A percentile compares a stretch with the other conserved stretches of the same genome.
Evolutionary conservation across 108 stramenopile species (phyloP).

Genomic region (Skeletonema marinoi): DNA sequence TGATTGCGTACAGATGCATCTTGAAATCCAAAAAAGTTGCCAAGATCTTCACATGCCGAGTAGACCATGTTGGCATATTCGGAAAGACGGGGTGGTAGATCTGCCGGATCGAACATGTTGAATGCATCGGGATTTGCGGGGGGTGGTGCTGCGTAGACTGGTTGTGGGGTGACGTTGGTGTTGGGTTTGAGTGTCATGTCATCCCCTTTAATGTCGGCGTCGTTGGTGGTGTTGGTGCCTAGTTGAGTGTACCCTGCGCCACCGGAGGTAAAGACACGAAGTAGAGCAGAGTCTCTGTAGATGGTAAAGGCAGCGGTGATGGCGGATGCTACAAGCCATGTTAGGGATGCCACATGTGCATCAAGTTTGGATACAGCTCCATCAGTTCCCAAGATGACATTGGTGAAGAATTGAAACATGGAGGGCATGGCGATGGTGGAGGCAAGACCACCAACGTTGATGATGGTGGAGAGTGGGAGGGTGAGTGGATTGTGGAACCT

Average conservation of each 20-base stretch:
- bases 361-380: conserved; percentile 20
- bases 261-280: not conserved
- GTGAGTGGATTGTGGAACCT: conserved; percentile 50
- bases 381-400: conserved; percentile 8
- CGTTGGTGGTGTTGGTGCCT: conserved; percentile 17
- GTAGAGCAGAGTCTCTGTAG: conserved; percentile 58
- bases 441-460: conserved; percentile 63
- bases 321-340: conserved; percentile 63
- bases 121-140: conserved; percentile 51
- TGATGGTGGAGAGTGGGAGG: conserved; percentile 56
- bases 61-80: conserved; percentile 94
- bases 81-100: conserved; percentile 86
- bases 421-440: conserved; percentile 45
- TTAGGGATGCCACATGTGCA: conserved; percentile 34
- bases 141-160: conserved; percentile 34
- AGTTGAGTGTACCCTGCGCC: conserved; percentile 20
- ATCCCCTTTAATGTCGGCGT: not conserved
- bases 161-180: conserved; percentile 42
- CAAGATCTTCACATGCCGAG: conserved; percentile 90
- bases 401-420: conserved; percentile 18
- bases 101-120: conserved; percentile 93
- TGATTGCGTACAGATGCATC: conserved; percentile 94
- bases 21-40: conserved; percentile 93
- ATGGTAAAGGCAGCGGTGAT: conserved; percentile 56
- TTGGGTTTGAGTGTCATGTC: conserved; percentile 45